Evolutionary conservation across 768 basidiomycete species (phyloP).

Genomic region (Tephrocybe rancida): DNA sequence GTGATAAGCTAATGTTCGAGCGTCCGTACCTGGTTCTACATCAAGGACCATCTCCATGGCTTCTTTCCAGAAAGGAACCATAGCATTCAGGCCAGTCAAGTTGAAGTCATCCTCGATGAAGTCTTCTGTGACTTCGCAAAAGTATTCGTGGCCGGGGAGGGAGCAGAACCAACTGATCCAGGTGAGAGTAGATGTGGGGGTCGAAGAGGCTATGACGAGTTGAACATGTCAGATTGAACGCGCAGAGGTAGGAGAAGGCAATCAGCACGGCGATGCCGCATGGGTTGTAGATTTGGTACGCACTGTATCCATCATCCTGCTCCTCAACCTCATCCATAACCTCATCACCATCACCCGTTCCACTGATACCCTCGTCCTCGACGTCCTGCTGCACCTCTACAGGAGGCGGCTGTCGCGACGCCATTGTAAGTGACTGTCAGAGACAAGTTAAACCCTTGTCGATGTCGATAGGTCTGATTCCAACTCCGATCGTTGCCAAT

Average conservation of each 20-base stretch:
- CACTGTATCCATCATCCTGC: slow-evolving; percentile 79
- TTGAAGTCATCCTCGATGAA: slow-evolving; percentile 99
- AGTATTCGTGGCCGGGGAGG: slow-evolving; percentile 94
- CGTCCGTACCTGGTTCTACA: slow-evolving; percentile 89
- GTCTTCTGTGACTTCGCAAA: slow-evolving; percentile 97
- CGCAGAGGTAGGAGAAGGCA: background rate
- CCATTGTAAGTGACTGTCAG: slow-evolving; percentile 29
- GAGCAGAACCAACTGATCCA: slow-evolving; percentile 99
- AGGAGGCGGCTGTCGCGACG: slow-evolving; percentile 38
- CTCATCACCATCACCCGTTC: slow-evolving; percentile 67
- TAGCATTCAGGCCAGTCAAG: slow-evolving; percentile 89
- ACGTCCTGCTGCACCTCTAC: slow-evolving; percentile 55
- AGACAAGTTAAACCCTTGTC: slow-evolving; percentile 17
- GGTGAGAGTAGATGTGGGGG: slow-evolving; percentile 88
- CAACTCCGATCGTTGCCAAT: slow-evolving; percentile 36
- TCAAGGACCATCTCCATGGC: slow-evolving; percentile 99
- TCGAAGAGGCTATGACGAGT: slow-evolving; percentile 72
- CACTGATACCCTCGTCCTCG: slow-evolving; percentile 66
- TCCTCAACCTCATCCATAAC: slow-evolving; percentile 84
- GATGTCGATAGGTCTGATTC: slow-evolving; percentile 29
- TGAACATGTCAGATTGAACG: slow-evolving; percentile 22
- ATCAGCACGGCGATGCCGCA: slow-evolving; percentile 4
- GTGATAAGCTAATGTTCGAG: background rate
- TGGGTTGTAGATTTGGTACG: slow-evolving; percentile 38
- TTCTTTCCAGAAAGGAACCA: slow-evolving; percentile 99